Base-by-base conservation (phyloP, 306 rosid genomes). In the Lupinus albus region DNA sequence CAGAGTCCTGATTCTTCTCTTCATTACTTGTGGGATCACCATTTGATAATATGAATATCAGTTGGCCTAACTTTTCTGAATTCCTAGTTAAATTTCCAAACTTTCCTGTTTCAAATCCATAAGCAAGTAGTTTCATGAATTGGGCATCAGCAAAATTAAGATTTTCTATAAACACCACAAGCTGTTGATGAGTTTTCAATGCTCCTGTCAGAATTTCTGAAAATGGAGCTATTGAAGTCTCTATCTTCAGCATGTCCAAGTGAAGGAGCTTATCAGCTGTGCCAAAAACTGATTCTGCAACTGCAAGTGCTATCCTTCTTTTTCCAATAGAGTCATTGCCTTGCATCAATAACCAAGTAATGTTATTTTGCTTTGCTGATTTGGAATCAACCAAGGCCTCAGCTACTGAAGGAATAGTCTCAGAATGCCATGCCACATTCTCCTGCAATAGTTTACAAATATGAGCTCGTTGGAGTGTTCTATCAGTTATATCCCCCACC, bases 361-460 rank as follows among this genome's bases (percentile, higher is more conserved):
- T 63, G 51, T 56, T 70, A 33, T 74, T 82, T 54, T 77, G 79
- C 73, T 73, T 75, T 30, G 75, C 62, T n/a, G 84, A 62, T 64
- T 80, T 76, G 56, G 80, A 83, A 67, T 76, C 71, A 15, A 80
- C 32, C 68, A 91, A 69, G 66, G 86, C 88, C 67, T 84, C 88
- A 14, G 88, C 93, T 48, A 91, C 63, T 12, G 88, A 84, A 72
- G 91, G 91, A 71, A 81, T 73, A 73, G 78, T 80, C 74, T 88
- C 95, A 38, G 91, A 86, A 18, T 86, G 93, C 97, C 97, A 91
- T 33, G 95, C 92, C 46, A 91, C 86, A 77, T 84, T 84, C 81
- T 88, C 95, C 80, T 78, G 85, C 84, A 91, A 74, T 13, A 79
- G 59, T 76, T 78, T 88, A 61, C 92, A 82, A 72, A 84, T 67